These are phyloP conservation scores for Monosporozyma aquatica DNA, from an alignment of 805 yeast species.

Conservation along the genomic window DNA sequence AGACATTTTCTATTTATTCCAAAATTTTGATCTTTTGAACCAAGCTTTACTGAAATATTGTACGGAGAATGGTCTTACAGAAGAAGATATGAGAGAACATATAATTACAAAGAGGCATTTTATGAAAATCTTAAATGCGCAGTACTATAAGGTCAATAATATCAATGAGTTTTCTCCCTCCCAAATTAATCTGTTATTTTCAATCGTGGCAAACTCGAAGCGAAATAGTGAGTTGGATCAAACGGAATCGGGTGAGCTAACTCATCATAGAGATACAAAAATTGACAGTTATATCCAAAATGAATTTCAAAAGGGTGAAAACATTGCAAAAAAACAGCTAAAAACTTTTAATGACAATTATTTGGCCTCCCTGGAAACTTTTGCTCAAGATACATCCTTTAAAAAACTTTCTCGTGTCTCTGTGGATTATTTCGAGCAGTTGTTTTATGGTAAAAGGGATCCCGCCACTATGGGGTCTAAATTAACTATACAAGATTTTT, in stretches of 20 bases:
- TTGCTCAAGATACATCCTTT: constrained; percentile 3
- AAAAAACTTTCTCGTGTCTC: constrained; percentile 1
- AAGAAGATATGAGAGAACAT: constrained; percentile 22
- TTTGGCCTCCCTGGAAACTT: constrained; percentile 1
- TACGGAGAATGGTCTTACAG: constrained; percentile 21
- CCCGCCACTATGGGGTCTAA: constrained; percentile 17
- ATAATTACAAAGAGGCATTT: constrained; percentile 33
- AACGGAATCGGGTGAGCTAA: not conserved
- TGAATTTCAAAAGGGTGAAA: constrained; percentile 21
- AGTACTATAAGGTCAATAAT: constrained; percentile 35
- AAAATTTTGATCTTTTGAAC: constrained; percentile 34
- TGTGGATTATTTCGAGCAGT: not conserved
- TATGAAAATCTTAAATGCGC: constrained; percentile 28
- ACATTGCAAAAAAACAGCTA: constrained; percentile 12
- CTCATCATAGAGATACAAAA: constrained; percentile 19
- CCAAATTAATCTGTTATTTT: constrained; percentile 33
- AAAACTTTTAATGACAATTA: constrained; percentile 24
- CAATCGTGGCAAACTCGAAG: constrained; percentile 31
- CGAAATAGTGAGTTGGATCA: constrained; percentile 11
- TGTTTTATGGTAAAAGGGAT: constrained; percentile 8
- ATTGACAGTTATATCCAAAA: constrained; percentile 25
- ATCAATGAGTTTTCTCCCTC: constrained; percentile 35
- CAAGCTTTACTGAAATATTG: constrained; percentile 32
- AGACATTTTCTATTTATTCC: constrained; percentile 33
- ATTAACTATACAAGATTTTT: constrained; percentile 33